Conservation (phyloP, 2,329 filamentous ascomycete genomes). For the Cladophialophora psammophila region DNA sequence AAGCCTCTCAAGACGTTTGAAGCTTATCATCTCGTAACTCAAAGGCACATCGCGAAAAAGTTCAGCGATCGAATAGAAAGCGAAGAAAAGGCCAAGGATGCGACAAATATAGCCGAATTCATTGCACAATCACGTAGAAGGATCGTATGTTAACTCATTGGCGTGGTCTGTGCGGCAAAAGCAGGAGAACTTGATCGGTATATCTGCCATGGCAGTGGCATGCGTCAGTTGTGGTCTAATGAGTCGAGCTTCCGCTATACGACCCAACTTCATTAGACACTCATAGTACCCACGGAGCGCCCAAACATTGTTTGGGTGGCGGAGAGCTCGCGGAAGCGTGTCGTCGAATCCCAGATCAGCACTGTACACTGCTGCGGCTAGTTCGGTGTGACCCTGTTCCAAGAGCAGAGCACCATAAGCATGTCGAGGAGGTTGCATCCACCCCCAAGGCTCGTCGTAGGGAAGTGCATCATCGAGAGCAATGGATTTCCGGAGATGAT, state of each 20-base stretch:
- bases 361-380: slow-evolving; percentile 65
- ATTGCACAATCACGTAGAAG: not conserved
- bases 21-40: not conserved
- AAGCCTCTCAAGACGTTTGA: not conserved
- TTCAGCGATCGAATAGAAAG: not conserved
- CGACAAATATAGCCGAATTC: not conserved
- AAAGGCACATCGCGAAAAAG: not conserved
- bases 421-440: slow-evolving; percentile 78
- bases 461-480: slow-evolving; percentile 67
- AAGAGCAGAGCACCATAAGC: slow-evolving; percentile 73
- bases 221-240: slow-evolving; percentile 59
- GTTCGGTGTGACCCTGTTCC: slow-evolving; percentile 67
- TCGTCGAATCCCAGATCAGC: slow-evolving; percentile 68
- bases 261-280: slow-evolving; percentile 66
- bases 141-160: not conserved
- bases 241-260: slow-evolving; percentile 56
- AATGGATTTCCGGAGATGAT: slow-evolving; percentile 65
- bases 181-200: slow-evolving; percentile 65
- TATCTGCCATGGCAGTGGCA: slow-evolving; percentile 65
- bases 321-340: slow-evolving; percentile 68
- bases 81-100: not conserved
- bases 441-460: slow-evolving; percentile 79
- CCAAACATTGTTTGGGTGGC: slow-evolving; percentile 79
- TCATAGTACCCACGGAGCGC: slow-evolving; percentile 76
- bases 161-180: slow-evolving; percentile 55